Conservation (phyloP, 345 rosid species). For the Physaria fendleri region DNA sequence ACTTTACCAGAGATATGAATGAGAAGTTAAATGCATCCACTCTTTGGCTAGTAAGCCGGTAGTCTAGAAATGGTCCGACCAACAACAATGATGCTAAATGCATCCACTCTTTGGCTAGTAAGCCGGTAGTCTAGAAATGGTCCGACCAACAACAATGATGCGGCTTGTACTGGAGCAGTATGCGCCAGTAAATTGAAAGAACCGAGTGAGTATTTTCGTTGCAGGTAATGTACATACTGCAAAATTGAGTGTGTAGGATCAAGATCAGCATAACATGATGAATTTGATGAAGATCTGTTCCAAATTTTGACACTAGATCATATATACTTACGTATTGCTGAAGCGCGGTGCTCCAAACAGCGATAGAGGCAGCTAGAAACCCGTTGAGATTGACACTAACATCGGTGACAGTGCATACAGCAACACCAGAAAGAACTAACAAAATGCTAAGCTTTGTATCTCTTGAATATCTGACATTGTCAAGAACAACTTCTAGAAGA, state of each 20-base stretch:
- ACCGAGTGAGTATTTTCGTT: slow-evolving; percentile 78
- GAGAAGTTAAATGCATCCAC: slow-evolving; percentile 62
- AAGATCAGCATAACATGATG: neutral
- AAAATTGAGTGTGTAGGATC: neutral
- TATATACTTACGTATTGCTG: slow-evolving; percentile 95
- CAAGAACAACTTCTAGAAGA: slow-evolving; percentile 85
- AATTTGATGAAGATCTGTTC: neutral
- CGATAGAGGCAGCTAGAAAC: slow-evolving; percentile 80
- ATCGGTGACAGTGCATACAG: slow-evolving; percentile 96
- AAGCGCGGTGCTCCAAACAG: slow-evolving; percentile 96
- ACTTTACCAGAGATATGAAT: slow-evolving; percentile 56
- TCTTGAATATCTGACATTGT: slow-evolving; percentile 87
- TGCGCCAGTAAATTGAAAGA: slow-evolving; percentile 91
- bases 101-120: too few species aligned
- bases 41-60: slow-evolving; percentile 73
- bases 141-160: slow-evolving; percentile 69
- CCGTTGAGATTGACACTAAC: slow-evolving; percentile 94
- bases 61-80: slow-evolving; percentile 87
- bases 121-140: slow-evolving; percentile 89
- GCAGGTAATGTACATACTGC: slow-evolving; percentile 95
- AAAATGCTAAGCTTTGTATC: slow-evolving; percentile 95
- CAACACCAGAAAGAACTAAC: slow-evolving; percentile 92
- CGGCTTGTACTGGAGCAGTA: slow-evolving; percentile 97
- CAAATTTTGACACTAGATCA: neutral
- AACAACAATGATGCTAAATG: slow-evolving; percentile 70